Evolutionary conservation across 2,329 filamentous ascomycete genomes (phyloP), one percentile per base, ranked within the genome.

Genomic region (Aspergillus pseudoglaucus): DNA sequence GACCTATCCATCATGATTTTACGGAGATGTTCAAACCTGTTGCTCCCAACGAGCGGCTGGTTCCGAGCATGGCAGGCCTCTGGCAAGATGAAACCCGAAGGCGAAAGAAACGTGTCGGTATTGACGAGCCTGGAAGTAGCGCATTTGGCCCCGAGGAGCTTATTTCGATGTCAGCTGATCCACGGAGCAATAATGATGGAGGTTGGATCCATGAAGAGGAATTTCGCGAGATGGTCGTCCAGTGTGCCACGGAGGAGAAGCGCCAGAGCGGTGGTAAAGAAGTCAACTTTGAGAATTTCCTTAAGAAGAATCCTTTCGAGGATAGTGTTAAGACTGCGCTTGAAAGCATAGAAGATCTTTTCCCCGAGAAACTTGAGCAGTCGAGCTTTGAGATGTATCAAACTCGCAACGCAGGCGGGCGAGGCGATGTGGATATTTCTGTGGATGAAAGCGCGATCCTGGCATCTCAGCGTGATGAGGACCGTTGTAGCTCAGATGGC

Each of bases 121-220:
- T 85, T 42, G 71, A 70, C 5, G 75, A 82, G 53, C 77, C 82
- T 27, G 81, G 76, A 4, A 88, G 82, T 58, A 91, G 80, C 52
- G 87, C 89, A 0, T 95, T 95, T 54, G 83, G 87, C 2, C 75
- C 83, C 0, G 90, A 95, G 56, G 89, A 83, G 4, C 71, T 97
- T 49, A 79, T 94, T 3, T 88, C 89, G 2, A 94, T 97, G 84
- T 95, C 90, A 35, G 89, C 89, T 5, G 87, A 93, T 65, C 75
- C 83, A 27, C 80, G 90, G 46, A 78, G 87, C 50, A 81, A 82
- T 2, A 79, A 84, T 35, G 76, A 81, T n/a, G 81, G 83, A n/a
- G 84, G 83, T 0, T 98, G 93, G 91, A 85, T 96, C 47, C 90
- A 96, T 56, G 91, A 97, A 64, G 83, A 88, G 42, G 90, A 95